Base-by-base conservation (phyloP, 495 filamentous ascomycete species). In the Immersiella caudata region DNA sequence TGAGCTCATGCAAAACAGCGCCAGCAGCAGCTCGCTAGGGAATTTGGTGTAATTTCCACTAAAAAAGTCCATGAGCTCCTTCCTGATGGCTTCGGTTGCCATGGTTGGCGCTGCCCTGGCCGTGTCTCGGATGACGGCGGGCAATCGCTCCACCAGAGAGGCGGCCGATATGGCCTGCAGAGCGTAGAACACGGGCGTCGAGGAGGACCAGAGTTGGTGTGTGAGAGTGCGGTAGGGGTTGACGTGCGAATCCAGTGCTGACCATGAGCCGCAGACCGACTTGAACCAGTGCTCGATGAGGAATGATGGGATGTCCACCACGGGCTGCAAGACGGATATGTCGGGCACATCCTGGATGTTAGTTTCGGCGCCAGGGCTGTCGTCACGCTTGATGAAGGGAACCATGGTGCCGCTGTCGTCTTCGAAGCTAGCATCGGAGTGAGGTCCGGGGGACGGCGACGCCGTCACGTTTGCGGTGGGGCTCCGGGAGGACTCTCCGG, bases 251-350 rank as follows among this genome's bases (percentile, higher is more conserved):
- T 78, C 75, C 55, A 66, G 69, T 11, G 75, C 75, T 6, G 75
- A 78, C 75, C 75, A 78, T 18, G 71, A 76, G 12, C 66, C 22
- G 63, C 75, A 78, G 18, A 78, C 75, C 0, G 75, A 75, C 52
- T 78, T 78, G 67, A 78, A 78, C 75, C 75, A 78, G 66, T 78
- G 75, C 58, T 78, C 73, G 61, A 78, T 75, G 18, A 78, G 60
- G 12, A 78, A 75, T 0, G 74, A 74, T 0, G 73, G 75, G 22
- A 78, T 74, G 26, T 78, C 62, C 1, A 78, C 74, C 25, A 78
- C 69, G 12, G 72, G 74, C 12, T 72, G 74, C 21, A 29, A 51
- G 59, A 76, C 54, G n/a, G 63, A 22, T 22, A 70, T 6, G 2
- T 59, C 60, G 6, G 67, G 62, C 8, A 55, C 24, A 21, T 64